Conservation (phyloP, 805 yeast genomes). For the Wickerhamiella galacta region DNA sequence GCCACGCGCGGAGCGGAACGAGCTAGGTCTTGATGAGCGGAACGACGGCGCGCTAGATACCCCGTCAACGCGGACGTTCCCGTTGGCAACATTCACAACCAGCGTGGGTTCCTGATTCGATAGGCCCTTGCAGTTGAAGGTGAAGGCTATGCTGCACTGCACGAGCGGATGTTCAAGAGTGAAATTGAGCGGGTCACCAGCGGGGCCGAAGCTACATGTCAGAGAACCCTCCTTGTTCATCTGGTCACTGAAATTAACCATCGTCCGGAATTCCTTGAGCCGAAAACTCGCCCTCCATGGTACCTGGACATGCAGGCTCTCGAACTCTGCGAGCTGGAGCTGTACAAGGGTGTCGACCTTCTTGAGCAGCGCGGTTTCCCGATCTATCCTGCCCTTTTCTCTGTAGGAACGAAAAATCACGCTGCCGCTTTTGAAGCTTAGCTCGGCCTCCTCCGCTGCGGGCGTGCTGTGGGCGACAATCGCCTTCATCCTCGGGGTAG, state of each 20-base stretch:
- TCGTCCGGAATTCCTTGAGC: conserved; percentile 12
- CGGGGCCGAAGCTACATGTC: too few species aligned
- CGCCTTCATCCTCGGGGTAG: conserved; percentile 1
- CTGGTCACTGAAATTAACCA: conserved; percentile 8
- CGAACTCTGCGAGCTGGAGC: conserved; percentile 9
- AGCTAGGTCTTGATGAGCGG: too few species aligned
- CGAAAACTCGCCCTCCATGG: conserved; percentile 12
- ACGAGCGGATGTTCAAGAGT: too few species aligned
- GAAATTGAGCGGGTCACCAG: conserved; percentile 2
- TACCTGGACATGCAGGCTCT: conserved; percentile 8
- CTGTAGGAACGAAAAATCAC: conserved; percentile 9
- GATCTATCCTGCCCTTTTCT: conserved; percentile 2
- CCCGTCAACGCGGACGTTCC: too few species aligned
- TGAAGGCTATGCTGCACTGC: too few species aligned
- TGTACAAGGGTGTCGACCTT: conserved; percentile 10
- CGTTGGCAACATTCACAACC: too few species aligned
- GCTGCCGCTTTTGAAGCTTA: conserved; percentile 6
- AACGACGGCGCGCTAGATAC: too few species aligned
- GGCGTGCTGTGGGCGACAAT: conserved; percentile 3
- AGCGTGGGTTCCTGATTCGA: too few species aligned
- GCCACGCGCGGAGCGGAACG: too few species aligned
- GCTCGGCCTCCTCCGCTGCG: conserved; percentile 13
- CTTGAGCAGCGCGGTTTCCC: conserved; percentile 2
- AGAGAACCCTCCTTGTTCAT: conserved; percentile 3
- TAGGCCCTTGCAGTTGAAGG: too few species aligned